Evolutionary conservation across 352 stramenopile genomes (phyloP), one percentile per base, ranked within the genome.

Genomic region (Phytophthora citricola): DNA sequence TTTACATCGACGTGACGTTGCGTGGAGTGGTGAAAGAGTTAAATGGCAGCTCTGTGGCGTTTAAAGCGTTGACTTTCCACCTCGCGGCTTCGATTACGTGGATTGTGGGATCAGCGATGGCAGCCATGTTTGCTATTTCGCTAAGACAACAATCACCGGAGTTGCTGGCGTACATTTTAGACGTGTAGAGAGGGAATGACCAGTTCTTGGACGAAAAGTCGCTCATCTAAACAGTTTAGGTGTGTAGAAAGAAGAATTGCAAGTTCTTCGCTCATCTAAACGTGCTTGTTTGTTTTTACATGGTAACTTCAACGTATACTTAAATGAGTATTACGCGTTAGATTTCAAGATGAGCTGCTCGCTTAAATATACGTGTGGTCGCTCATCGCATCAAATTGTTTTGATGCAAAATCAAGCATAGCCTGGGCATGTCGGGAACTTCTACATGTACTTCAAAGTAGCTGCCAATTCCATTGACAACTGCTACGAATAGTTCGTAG

Each of bases 71-170:
- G 59, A 68, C 62, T 6, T 75, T 86, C 51, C 76, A 90, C 44
- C 65, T 90, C 47, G 73, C 69, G 7, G 24, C 78, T 11, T 84
- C 79, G 58, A 69, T 79, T 63, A 46, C 75, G 9, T 90, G 81
- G 79, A 65, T 90, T 11, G 26, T 86, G 3, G 27, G 66, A 20
- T 73, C 73, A 22, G 24, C 59, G 4, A 58, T 87, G 47, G 49
- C 71, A 31, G 59, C 70, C 9, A 54, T 86, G 24, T 73, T 68
- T 39, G 77, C 78, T 17, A 53, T 85, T 32, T 60, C 61, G 14
- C n/a, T 88, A 34, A 69, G 81, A 48, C 71, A 78, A 34, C 71
- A 89, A 47, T 71, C 70, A 1, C 78, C 77, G 0, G 71, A 86
- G 40, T 52, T 86, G 31, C 44, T 86, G 9, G 57, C 71, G 1